A percentile compares a stretch with the other conserved stretches of the same genome.
Evolutionary conservation across 495 filamentous ascomycete species (phyloP).

Genomic region (Penicillium pulvis): DNA sequence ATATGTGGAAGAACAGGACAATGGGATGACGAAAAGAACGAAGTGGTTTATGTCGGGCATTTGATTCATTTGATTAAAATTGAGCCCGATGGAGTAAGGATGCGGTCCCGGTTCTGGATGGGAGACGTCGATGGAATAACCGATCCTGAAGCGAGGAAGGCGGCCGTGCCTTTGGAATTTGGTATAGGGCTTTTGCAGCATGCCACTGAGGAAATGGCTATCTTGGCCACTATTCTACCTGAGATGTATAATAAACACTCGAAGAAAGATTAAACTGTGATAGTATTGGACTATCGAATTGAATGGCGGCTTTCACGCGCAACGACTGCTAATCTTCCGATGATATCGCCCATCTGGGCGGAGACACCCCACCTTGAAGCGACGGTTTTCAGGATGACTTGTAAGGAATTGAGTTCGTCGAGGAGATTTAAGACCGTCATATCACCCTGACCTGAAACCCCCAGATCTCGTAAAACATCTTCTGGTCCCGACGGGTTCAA

Average conservation of each 20-base stretch:
- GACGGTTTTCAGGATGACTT: conserved; percentile 14
- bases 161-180: background rate
- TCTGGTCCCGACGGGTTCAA: background rate
- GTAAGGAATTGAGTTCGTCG: conserved; percentile 16
- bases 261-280: background rate
- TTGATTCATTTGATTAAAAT: conserved; percentile 12
- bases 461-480: background rate
- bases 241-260: conserved; percentile 7
- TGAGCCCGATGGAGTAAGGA: conserved; percentile 6
- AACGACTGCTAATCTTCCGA: conserved; percentile 6
- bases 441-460: background rate
- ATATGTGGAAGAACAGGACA: conserved; percentile 5
- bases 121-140: conserved; percentile 7
- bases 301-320: background rate
- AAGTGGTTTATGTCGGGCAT: conserved; percentile 5
- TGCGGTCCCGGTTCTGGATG: conserved; percentile 14
- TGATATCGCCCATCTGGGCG: conserved; percentile 15
- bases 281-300: background rate
- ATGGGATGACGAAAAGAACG: conserved; percentile 3
- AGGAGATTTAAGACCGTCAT: conserved; percentile 7
- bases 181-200: conserved; percentile 9
- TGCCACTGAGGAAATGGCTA: conserved; percentile 13
- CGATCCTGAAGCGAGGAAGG: conserved; percentile 1
- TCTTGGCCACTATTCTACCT: conserved; percentile 7
- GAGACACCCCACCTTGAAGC: conserved; percentile 17